phyloP scores from a whole-genome alignment of 2,329 filamentous ascomycete species.

The Setomelanomma holmii region DNA sequence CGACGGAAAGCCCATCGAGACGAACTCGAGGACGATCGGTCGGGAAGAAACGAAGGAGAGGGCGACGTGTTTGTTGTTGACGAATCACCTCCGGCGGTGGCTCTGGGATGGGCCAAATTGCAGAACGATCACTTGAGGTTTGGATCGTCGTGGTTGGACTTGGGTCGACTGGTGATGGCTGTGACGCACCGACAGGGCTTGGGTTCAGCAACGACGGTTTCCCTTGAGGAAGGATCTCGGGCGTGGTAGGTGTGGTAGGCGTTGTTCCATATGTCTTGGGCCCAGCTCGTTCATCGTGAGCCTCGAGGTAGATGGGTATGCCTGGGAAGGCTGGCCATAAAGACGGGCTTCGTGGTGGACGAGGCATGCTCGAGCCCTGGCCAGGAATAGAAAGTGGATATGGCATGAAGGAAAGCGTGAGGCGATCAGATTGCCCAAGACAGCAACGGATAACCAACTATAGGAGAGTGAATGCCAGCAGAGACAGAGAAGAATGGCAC shows the following conservation, averaged over 20 bases:
- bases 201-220: slow-evolving; percentile 8
- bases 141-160: slow-evolving; percentile 31
- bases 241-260: slow-evolving; percentile 29
- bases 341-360: slow-evolving; percentile 10
- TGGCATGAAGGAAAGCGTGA: slow-evolving; percentile 20
- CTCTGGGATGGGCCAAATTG: slow-evolving; percentile 28
- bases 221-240: slow-evolving; percentile 9
- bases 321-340: slow-evolving; percentile 29
- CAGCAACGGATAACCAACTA: background rate
- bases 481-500: slow-evolving; percentile 1
- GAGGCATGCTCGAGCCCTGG: slow-evolving; percentile 8
- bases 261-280: slow-evolving; percentile 29
- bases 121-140: slow-evolving; percentile 21
- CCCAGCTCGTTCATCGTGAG: slow-evolving; percentile 15
- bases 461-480: no score
- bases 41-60: slow-evolving; percentile 25
- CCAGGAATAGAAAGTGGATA: slow-evolving; percentile 19
- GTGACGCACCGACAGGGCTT: background rate
- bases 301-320: slow-evolving; percentile 36
- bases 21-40: slow-evolving; percentile 16
- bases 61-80: slow-evolving; percentile 10
- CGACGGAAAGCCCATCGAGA: slow-evolving; percentile 5
- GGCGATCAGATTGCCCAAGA: slow-evolving; percentile 3
- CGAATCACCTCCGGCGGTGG: slow-evolving; percentile 24
- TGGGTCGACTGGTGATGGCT: background rate